Evolutionary conservation across 148 eudicot species (phyloP), one percentile per base, ranked within the genome.

Genomic region (Vaccinium vitisidaea): DNA sequence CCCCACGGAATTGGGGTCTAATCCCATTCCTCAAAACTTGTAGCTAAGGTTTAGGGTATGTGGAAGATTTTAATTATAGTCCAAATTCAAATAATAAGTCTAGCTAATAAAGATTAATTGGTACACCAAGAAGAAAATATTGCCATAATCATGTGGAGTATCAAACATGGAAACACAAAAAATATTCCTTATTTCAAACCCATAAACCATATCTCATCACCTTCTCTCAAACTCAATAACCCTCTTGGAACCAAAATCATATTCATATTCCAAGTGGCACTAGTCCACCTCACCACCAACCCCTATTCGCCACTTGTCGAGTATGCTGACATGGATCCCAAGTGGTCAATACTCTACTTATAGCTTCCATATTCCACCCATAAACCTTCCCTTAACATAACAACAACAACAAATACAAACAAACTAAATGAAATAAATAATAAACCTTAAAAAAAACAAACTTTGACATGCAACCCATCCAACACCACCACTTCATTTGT

Each of bases 311-410:
- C 80, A 73, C 80, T 55, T 83, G 71, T 79, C 80, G 13, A 52
- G 75, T 77, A 49, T 48, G 80, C 71, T 83, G 85, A 73, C 70
- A 5, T 54, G 81, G 81, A 84, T 56, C 23, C n/a, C 85, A 46
- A 77, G 48, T 43, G 55, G 49, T 61, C 85, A 75, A 75, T 7
- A 23, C 55, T 30, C 49, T 25, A 58, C 6, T 46, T 18, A 36
- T 27, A 76, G 59, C 75, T 77, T 59, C 74, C 74, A 84, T 49
- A 50, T 50, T 23, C 30, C 48, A 78, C 27, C n/a, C 50, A 18
- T 8, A 75, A 75, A 39, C 13, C 50, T 18, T 39, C 49, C 23
- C 25, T 19, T 19, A 39, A 8, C 21, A 75, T 71, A 27, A 71
- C 46, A 74, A 15, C 25, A 18, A 4, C 23, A 61, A 16, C 19